These are phyloP conservation scores for Stylonectria norvegica DNA, from an alignment of 2,329 filamentous ascomycete species.

Conservation along the genomic window DNA sequence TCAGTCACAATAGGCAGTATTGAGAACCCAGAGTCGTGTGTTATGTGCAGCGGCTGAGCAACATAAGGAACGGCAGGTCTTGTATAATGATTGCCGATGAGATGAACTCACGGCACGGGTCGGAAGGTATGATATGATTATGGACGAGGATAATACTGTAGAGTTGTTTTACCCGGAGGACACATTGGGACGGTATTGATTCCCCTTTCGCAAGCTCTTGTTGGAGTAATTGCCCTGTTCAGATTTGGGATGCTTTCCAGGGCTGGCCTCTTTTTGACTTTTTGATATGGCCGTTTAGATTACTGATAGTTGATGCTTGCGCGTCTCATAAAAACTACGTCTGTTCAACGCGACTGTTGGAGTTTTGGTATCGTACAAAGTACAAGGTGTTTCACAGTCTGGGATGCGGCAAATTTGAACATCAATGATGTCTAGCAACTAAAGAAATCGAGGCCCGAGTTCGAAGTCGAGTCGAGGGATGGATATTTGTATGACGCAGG, in stretches of 20 bases:
- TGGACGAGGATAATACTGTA: constrained; percentile 22
- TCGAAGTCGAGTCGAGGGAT: not conserved
- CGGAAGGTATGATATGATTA: constrained; percentile 17
- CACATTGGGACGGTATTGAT: constrained; percentile 14
- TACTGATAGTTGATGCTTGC: constrained; percentile 13
- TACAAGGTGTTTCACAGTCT: not conserved
- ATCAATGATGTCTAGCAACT: not conserved
- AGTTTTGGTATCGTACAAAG: not conserved
- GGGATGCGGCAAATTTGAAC: not conserved
- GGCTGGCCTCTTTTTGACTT: constrained; percentile 5
- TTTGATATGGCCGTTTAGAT: constrained; percentile 11
- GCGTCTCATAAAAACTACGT: constrained; percentile 7
- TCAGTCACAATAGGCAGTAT: constrained; percentile 66
- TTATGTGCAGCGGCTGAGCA: constrained; percentile 92
- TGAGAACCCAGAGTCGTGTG: constrained; percentile 88
- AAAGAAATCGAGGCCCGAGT: not conserved
- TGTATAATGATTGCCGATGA: constrained; percentile 32
- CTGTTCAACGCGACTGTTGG: not conserved
- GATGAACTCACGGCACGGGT: constrained; percentile 27
- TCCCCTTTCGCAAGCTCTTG: constrained; percentile 12
- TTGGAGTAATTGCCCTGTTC: constrained; percentile 22
- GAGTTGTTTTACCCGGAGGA: constrained; percentile 14
- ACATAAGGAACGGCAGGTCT: not conserved
- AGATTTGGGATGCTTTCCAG: constrained; percentile 5
- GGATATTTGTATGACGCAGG: constrained; percentile 5